These are phyloP conservation scores for Drechslerella stenobrocha DNA, from an alignment of 2,329 filamentous ascomycete genomes.

Conservation along the genomic window DNA sequence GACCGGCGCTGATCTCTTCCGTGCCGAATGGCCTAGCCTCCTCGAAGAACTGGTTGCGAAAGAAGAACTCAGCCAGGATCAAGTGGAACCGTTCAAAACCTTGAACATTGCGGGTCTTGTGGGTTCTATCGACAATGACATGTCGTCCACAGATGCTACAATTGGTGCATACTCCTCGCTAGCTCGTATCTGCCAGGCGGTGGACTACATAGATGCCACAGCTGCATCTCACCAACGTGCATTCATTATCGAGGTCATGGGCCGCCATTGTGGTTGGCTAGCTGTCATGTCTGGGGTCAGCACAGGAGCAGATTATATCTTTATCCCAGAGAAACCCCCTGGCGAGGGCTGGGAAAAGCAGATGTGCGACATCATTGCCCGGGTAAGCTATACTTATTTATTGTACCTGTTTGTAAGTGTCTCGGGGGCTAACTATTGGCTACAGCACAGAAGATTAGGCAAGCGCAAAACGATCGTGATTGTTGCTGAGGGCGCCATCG, in stretches of 20 bases:
- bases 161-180: slow-evolving; percentile 96
- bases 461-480: slow-evolving; percentile 99
- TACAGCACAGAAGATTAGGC: slow-evolving; percentile 78
- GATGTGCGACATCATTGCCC: slow-evolving; percentile 77
- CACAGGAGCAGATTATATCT: slow-evolving; percentile 93
- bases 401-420: too few relatives aligned
- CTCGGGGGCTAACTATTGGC: slow-evolving; percentile 50
- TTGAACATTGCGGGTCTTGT: slow-evolving; percentile 96
- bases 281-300: slow-evolving; percentile 94
- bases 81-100: slow-evolving; percentile 75
- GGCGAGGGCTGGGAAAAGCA: slow-evolving; percentile 83
- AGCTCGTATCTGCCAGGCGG: slow-evolving; percentile 87
- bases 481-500: slow-evolving; percentile 90
- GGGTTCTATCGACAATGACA: slow-evolving; percentile 97
- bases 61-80: slow-evolving; percentile 70
- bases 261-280: slow-evolving; percentile 94
- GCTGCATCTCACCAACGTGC: slow-evolving; percentile 91
- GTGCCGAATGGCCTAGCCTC: slow-evolving; percentile 86
- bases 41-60: slow-evolving; percentile 79
- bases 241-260: slow-evolving; percentile 99
- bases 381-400: slow-evolving; percentile 65
- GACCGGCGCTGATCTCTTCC: slow-evolving; percentile 92
- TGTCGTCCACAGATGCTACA: slow-evolving; percentile 94
- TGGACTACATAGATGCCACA: slow-evolving; percentile 96
- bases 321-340: slow-evolving; percentile 92